phyloP scores from a whole-genome alignment of 2,329 filamentous ascomycete species.

The Fusarium sp. region DNA sequence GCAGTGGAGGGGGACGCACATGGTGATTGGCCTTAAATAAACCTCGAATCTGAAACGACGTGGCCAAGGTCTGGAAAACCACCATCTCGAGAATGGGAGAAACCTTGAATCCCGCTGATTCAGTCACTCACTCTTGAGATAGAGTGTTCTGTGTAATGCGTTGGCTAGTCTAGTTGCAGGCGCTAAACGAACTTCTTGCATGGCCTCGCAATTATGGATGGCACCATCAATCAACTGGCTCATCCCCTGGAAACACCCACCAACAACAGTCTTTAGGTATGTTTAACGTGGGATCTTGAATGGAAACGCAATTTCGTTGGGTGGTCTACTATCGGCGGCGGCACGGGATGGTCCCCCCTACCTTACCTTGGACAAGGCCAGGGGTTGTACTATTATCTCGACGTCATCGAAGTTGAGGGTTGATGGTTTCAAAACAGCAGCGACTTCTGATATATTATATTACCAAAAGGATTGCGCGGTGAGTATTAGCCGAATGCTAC shows the following conservation, averaged over 20 bases:
- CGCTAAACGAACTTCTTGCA: conserved; percentile 7
- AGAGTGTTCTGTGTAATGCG: background rate
- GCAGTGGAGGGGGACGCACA: background rate
- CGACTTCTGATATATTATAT: background rate
- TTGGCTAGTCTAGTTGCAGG: conserved; percentile 1
- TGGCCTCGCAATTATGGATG: conserved; percentile 10
- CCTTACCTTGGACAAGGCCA: background rate
- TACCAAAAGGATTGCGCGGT: background rate
- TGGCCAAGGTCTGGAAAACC: conserved; percentile 6
- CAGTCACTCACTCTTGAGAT: background rate
- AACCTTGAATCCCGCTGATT: conserved; percentile 13
- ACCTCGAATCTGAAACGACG: conserved; percentile 23
- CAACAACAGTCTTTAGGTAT: conserved; percentile 5
- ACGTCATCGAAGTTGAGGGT: conserved; percentile 15
- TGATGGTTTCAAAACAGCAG: conserved; percentile 7
- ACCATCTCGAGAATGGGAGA: conserved; percentile 11
- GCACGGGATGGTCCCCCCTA: conserved; percentile 25
- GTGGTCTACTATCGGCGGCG: conserved; percentile 18
- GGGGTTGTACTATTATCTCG: conserved; percentile 18
- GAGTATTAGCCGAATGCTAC: background rate
- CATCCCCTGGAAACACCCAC: background rate
- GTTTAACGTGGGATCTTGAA: conserved; percentile 16
- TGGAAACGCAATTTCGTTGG: conserved; percentile 25
- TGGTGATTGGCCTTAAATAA: conserved; percentile 4
- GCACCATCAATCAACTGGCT: conserved; percentile 6